A percentile compares a stretch with the other conserved stretches of the same genome.
Conservation (phyloP, 2,329 filamentous ascomycete species). For the Penicillium sp. region DNA sequence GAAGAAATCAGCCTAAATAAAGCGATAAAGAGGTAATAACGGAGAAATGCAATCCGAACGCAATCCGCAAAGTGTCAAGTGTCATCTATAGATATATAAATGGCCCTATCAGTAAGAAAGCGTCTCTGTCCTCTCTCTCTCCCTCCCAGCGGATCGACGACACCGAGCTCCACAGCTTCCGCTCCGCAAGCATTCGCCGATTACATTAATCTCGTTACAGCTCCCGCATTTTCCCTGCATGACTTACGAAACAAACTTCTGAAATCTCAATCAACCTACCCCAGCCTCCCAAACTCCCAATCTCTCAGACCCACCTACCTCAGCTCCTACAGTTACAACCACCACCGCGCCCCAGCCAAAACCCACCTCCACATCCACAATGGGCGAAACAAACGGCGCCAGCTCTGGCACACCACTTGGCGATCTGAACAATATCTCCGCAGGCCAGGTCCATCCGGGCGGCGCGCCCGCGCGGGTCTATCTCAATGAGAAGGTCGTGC, state of each 20-base stretch:
- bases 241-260: not conserved
- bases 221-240: not conserved
- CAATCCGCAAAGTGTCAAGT: not conserved
- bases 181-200: not conserved
- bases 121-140: not conserved
- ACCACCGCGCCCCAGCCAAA: not conserved
- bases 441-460: constrained; percentile 60
- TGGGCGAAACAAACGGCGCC: constrained; percentile 27
- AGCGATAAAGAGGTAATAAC: not conserved
- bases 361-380: constrained; percentile 9
- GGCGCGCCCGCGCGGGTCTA: constrained; percentile 70
- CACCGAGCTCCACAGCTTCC: constrained; percentile 9
- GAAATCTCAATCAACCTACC: not conserved
- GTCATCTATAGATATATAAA: not conserved
- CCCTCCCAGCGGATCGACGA: constrained; percentile 1
- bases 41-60: not conserved
- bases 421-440: constrained; percentile 46
- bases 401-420: constrained; percentile 24
- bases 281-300: not conserved
- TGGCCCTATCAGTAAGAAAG: not conserved
- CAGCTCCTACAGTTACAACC: not conserved
- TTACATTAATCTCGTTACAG: not conserved
- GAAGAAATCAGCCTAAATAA: not conserved
- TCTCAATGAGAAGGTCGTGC: constrained; percentile 69
- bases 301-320: not conserved